phyloP scores from a whole-genome alignment of 2,329 filamentous ascomycete genomes.

The Dothistroma septosporum region DNA sequence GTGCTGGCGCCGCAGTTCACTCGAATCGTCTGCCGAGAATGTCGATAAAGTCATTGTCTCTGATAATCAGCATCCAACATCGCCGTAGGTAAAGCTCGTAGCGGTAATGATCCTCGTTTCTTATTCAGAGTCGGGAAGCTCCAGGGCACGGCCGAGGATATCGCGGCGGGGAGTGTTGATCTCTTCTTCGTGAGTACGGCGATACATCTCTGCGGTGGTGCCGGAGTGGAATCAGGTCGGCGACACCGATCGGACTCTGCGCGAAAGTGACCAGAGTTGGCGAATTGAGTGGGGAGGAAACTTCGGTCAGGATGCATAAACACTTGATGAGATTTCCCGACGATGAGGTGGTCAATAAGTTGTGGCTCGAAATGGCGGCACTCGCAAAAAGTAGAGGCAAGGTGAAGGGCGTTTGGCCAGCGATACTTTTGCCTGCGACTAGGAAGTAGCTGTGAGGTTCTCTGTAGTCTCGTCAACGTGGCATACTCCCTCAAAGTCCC shows the following conservation, averaged over 20 bases:
- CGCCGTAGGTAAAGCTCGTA: not conserved
- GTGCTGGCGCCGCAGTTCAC: conserved; percentile 26
- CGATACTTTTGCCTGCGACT: not conserved
- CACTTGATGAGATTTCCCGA: not conserved
- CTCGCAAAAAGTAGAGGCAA: not conserved
- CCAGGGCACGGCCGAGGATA: not conserved
- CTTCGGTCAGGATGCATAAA: not conserved
- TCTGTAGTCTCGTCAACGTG: not conserved
- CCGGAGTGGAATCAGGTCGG: not conserved
- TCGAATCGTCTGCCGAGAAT: conserved; percentile 14
- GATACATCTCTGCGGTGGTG: not conserved
- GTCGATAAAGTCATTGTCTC: conserved; percentile 28
- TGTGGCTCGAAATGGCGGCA: not conserved
- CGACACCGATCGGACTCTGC: not conserved
- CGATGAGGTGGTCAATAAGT: not conserved
- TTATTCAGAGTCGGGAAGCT: not conserved
- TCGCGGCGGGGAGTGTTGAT: not conserved
- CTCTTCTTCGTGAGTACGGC: not conserved
- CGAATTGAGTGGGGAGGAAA: not conserved
- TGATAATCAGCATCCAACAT: conserved; percentile 22
- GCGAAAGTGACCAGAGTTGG: not conserved
- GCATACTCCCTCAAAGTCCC: not conserved
- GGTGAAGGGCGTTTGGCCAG: not conserved
- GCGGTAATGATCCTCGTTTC: not conserved
- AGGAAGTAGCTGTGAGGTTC: not conserved